Evolutionary conservation across 805 yeast species (phyloP).

Genomic region (Kodamaea leandrae): DNA sequence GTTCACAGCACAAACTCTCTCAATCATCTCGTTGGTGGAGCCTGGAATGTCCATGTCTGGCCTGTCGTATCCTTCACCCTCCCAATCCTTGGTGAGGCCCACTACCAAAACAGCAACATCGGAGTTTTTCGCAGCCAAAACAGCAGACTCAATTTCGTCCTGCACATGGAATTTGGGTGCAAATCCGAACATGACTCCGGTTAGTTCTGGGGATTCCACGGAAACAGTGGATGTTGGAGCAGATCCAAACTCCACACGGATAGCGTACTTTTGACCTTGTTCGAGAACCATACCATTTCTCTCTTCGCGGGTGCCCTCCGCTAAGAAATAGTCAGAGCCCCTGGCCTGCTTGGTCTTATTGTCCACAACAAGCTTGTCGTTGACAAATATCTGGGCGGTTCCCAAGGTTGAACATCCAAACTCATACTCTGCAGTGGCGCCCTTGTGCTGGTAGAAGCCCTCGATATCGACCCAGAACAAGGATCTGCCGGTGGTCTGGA

Average conservation of each 20-base stretch:
- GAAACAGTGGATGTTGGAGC: conserved; percentile 35
- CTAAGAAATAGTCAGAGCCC: conserved; percentile 51
- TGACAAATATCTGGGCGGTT: conserved; percentile 52
- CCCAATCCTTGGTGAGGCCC: conserved; percentile 57
- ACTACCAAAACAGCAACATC: conserved; percentile 53
- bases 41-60: conserved; percentile 50
- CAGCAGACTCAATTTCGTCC: conserved; percentile 37
- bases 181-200: conserved; percentile 27
- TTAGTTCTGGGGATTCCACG: conserved; percentile 17
- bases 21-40: conserved; percentile 43
- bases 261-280: conserved; percentile 44
- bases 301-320: conserved; percentile 55
- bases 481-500: conserved; percentile 7
- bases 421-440: conserved; percentile 46
- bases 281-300: conserved; percentile 35
- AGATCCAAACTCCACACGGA: conserved; percentile 53
- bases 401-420: conserved; percentile 55
- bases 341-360: conserved; percentile 50
- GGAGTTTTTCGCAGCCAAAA: conserved; percentile 44
- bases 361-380: conserved; percentile 53
- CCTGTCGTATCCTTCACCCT: conserved; percentile 60
- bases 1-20: conserved; percentile 45
- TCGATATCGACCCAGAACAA: conserved; percentile 45
- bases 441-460: conserved; percentile 42
- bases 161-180: conserved; percentile 19